A percentile compares a stretch with the other conserved stretches of the same genome.
Evolutionary conservation across 2,329 filamentous ascomycete genomes (phyloP).

Genomic region (Coniella lustricola): DNA sequence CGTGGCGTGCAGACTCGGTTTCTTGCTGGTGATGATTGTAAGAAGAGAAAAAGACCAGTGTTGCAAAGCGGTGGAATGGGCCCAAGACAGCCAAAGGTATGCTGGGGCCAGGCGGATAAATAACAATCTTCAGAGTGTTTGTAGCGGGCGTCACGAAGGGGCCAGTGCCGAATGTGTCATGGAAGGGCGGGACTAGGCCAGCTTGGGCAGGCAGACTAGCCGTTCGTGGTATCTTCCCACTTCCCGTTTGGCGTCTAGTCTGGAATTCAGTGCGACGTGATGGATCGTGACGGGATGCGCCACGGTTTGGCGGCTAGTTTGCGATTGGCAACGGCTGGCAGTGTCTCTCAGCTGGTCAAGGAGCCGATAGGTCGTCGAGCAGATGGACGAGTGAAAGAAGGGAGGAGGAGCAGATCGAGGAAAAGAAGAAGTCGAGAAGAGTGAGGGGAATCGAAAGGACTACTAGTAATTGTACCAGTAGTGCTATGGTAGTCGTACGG

Average conservation of each 20-base stretch:
- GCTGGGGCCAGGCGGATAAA: too few relatives aligned
- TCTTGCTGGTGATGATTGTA: neutral
- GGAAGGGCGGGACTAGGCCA: neutral
- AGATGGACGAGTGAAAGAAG: neutral
- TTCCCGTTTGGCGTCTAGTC: neutral
- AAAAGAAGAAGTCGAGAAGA: neutral
- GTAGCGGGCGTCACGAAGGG: neutral
- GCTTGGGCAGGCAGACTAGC: neutral
- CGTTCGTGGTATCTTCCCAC: neutral
- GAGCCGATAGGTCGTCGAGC: too few relatives aligned
- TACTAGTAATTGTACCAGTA: too few relatives aligned
- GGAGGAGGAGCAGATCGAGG: neutral
- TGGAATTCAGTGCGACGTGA: neutral
- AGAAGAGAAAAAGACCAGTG: neutral
- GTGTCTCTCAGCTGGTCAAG: constrained; percentile 5
- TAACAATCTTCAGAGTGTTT: too few relatives aligned
- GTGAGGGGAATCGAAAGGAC: neutral
- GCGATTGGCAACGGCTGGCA: constrained; percentile 1
- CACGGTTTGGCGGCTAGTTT: too few relatives aligned
- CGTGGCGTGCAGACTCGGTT: neutral
- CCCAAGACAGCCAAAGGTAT: too few relatives aligned
- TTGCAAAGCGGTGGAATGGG: too few relatives aligned
- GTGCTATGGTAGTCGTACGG: too few relatives aligned
- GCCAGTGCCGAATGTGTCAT: constrained; percentile 3
- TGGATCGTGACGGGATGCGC: neutral